A percentile compares a stretch with the other conserved stretches of the same genome.
Conservation (phyloP, 176 grass and related monocot genomes). For the Carex cristatella region DNA sequence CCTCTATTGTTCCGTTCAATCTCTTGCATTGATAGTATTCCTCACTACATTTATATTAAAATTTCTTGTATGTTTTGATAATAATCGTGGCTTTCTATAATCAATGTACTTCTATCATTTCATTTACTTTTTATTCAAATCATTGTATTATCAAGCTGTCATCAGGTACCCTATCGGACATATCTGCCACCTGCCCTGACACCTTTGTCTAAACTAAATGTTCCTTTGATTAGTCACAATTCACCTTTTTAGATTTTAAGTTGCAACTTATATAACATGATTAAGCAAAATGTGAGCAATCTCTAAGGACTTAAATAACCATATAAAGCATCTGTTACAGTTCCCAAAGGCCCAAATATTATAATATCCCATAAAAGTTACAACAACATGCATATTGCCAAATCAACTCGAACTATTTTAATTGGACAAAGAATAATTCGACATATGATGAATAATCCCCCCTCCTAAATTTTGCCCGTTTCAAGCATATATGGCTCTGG, state of each 20-base stretch:
- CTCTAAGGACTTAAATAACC: constrained; percentile 18
- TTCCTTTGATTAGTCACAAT: constrained; percentile 3
- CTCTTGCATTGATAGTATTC: too few species aligned
- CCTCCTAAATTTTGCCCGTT: not conserved
- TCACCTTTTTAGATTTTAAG: not conserved
- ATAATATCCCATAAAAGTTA: constrained; percentile 21
- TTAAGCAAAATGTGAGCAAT: not conserved
- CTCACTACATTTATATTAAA: not conserved
- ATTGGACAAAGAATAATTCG: constrained; percentile 2
- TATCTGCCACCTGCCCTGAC: not conserved
- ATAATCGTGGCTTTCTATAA: not conserved
- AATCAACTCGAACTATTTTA: constrained; percentile 14
- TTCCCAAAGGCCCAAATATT: not conserved
- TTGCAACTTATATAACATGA: not conserved
- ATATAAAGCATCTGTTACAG: constrained; percentile 10
- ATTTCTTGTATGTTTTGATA: too few species aligned
- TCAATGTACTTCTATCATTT: not conserved
- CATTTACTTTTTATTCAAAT: not conserved
- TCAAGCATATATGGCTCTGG: not conserved
- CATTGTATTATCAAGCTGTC: not conserved
- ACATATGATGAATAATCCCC: not conserved
- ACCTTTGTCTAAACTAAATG: not conserved
- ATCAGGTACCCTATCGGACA: not conserved
- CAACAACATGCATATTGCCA: constrained; percentile 20
- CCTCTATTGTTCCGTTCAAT: too few species aligned